Percentiles rank a stretch among this genome's conserved stretches.
Evolutionary conservation across 345 rosid species (phyloP).

Genomic region (Reutealis trisperma): DNA sequence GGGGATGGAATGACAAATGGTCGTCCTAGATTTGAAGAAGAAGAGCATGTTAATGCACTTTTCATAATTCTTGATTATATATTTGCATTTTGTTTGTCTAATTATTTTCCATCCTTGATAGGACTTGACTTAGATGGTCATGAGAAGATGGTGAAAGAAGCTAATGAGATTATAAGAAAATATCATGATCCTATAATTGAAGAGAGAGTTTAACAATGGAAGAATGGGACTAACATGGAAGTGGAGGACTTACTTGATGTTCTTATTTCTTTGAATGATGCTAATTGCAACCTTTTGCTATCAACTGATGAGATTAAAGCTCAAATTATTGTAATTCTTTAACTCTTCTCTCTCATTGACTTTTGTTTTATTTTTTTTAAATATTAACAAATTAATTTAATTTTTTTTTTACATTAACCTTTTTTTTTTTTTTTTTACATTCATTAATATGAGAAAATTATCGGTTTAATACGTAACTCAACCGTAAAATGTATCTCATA

Average conservation of each 20-base stretch:
- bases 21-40: conserved; percentile 33
- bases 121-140: conserved; percentile 46
- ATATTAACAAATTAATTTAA: too few relatives aligned
- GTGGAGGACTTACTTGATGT: conserved; percentile 48
- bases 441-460: not conserved
- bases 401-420: too few relatives aligned
- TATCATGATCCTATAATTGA: conserved; percentile 45
- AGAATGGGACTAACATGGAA: conserved; percentile 22
- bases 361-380: too few relatives aligned
- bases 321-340: conserved; percentile 37
- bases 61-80: conserved; percentile 35
- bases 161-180: conserved; percentile 15
- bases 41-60: conserved; percentile 43
- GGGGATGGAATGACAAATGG: conserved; percentile 23
- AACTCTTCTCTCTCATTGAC: not conserved
- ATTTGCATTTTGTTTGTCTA: conserved; percentile 49
- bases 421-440: too few relatives aligned
- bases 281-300: conserved; percentile 29
- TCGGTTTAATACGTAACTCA: too few relatives aligned
- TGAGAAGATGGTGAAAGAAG: conserved; percentile 26
- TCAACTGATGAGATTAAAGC: conserved; percentile 48
- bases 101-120: conserved; percentile 45
- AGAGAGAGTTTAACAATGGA: conserved; percentile 37
- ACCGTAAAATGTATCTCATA: too few relatives aligned
- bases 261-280: conserved; percentile 32